Percentiles rank a stretch among this genome's conserved stretches.
phyloP scores from a whole-genome alignment of 2,329 filamentous ascomycete genomes.

The Colletotrichum sp. region DNA sequence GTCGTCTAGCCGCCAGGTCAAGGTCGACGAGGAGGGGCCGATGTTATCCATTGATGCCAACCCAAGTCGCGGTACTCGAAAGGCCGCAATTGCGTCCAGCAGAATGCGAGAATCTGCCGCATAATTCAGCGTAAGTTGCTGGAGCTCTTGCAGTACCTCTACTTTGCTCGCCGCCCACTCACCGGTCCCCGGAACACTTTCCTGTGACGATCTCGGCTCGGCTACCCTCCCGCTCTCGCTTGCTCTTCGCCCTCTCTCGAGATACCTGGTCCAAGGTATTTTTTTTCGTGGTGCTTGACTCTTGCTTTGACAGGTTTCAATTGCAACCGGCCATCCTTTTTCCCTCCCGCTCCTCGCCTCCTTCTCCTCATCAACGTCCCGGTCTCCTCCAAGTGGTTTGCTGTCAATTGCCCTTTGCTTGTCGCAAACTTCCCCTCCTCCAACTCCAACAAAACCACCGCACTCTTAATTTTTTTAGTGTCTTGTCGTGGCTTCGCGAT shows the following conservation, averaged over 20 bases:
- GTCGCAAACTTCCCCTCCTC: not conserved
- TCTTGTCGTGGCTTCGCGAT: slow-evolving; percentile 11
- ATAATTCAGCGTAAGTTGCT: not conserved
- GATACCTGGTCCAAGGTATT: not conserved
- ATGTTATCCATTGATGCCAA: slow-evolving; percentile 1
- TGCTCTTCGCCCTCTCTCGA: not conserved
- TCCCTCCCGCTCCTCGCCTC: not conserved
- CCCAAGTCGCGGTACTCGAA: slow-evolving; percentile 4
- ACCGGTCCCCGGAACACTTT: slow-evolving; percentile 6
- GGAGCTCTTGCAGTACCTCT: slow-evolving; percentile 8
- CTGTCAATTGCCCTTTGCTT: not conserved
- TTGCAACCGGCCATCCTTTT: slow-evolving; percentile 12
- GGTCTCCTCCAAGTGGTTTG: not conserved
- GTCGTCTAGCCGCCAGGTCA: not conserved
- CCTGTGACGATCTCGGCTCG: slow-evolving; percentile 20
- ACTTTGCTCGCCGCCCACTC: not conserved
- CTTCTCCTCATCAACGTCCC: not conserved
- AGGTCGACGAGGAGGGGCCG: not conserved
- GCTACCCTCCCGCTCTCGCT: slow-evolving; percentile 10
- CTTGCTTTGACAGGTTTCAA: slow-evolving; percentile 7
- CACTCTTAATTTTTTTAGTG: not conserved
- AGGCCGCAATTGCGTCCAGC: not conserved
- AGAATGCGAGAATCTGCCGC: not conserved
- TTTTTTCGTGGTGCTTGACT: slow-evolving; percentile 2
- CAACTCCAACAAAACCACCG: not conserved